A percentile compares a stretch with the other conserved stretches of the same genome.
phyloP scores from a whole-genome alignment of 495 filamentous ascomycete species.

The Lophiotrema nucula region DNA sequence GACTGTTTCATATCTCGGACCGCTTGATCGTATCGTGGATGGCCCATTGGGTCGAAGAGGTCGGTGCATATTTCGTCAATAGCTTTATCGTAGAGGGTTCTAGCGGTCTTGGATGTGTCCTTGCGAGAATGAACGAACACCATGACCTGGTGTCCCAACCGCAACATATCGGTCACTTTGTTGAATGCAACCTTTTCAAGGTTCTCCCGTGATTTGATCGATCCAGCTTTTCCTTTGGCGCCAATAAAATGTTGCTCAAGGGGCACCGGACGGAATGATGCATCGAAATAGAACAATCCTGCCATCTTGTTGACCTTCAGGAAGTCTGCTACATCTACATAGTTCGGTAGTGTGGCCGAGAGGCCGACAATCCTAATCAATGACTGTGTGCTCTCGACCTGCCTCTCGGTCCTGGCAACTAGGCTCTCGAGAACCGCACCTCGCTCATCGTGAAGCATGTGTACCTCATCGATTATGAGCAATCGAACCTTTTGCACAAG shows the following conservation, averaged over 20 bases:
- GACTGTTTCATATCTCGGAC: conserved; percentile 78
- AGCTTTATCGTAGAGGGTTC: conserved; percentile 81
- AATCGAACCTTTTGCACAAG: conserved; percentile 95
- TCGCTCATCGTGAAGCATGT: conserved; percentile 98
- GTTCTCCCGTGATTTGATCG: conserved; percentile 78
- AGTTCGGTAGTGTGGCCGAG: conserved; percentile 94
- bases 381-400: conserved; percentile 97
- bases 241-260: conserved; percentile 97
- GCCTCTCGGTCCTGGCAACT: conserved; percentile 88
- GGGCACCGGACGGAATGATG: conserved; percentile 91
- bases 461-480: conserved; percentile 97
- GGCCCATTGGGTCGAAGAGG: conserved; percentile 75
- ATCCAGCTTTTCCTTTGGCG: conserved; percentile 84
- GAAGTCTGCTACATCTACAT: conserved; percentile 93
- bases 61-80: conserved; percentile 71
- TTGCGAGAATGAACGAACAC: conserved; percentile 97
- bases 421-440: conserved; percentile 94
- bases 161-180: conserved; percentile 92
- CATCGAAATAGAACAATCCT: conserved; percentile 95
- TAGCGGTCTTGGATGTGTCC: conserved; percentile 86
- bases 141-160: conserved; percentile 90
- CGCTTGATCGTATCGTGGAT: conserved; percentile 69
- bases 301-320: conserved; percentile 91
- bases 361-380: conserved; percentile 94
- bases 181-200: conserved; percentile 82